Evolutionary conservation across 306 rosid species (phyloP).

Genomic region (barrel medic (Medicago truncatula)): DNA sequence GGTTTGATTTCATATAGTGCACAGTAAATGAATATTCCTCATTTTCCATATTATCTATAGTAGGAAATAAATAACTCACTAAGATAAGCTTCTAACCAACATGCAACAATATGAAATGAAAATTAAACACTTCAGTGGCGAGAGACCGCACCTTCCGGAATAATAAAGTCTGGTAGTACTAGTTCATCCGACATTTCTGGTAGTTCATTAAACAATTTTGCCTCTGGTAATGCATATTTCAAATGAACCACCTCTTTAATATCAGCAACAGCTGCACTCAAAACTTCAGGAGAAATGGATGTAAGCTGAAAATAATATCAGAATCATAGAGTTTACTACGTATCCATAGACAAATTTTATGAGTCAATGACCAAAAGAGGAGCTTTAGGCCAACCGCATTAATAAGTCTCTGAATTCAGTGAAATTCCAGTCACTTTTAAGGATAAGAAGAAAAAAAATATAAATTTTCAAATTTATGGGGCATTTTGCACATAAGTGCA

Average conservation of each 20-base stretch:
- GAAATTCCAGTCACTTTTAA: no score
- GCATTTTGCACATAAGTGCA: no score
- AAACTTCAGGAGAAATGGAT: constrained; percentile 35
- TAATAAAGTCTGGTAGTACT: not conserved
- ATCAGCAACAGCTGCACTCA: constrained; percentile 32
- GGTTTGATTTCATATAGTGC: no score
- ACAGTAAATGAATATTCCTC: no score
- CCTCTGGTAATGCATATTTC: constrained; percentile 27
- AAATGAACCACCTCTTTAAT: constrained; percentile 24
- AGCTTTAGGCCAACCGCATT: constrained; percentile 42
- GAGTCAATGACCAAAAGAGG: not conserved
- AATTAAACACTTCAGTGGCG: not conserved
- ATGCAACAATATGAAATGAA: constrained; percentile 1
- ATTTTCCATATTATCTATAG: no score
- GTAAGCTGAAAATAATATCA: constrained; percentile 40
- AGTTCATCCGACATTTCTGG: constrained; percentile 8
- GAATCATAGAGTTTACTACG: constrained; percentile 2
- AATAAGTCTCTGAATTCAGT: constrained; percentile 38
- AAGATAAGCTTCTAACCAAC: not conserved
- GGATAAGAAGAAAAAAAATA: no score
- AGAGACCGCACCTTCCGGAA: not conserved
- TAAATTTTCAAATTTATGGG: no score
- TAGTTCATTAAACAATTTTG: constrained; percentile 13
- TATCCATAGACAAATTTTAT: not conserved
- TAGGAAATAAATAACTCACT: no score